Evolutionary conservation across 345 rosid genomes (phyloP).

Genomic region (Garcia nutans): DNA sequence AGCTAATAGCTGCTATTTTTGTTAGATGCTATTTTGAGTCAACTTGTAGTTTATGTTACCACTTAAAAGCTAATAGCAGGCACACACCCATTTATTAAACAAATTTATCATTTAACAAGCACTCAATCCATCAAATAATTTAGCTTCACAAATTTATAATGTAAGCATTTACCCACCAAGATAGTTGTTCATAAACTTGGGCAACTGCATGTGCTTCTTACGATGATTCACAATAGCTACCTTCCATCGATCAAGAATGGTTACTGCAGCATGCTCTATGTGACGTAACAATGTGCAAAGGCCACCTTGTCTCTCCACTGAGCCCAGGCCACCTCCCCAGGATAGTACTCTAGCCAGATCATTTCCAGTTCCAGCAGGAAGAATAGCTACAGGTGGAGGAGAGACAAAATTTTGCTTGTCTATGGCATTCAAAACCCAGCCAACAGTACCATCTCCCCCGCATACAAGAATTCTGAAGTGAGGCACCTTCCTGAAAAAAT

Average conservation of each 20-base stretch:
- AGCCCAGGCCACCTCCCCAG: conserved; percentile 83
- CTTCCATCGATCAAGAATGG: conserved; percentile 85
- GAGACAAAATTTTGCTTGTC: conserved; percentile 68
- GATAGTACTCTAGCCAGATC: conserved; percentile 74
- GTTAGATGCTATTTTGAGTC: not conserved
- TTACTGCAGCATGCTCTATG: conserved; percentile 72
- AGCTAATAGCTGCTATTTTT: not conserved
- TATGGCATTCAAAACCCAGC: conserved; percentile 77
- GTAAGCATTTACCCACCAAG: conserved; percentile 43
- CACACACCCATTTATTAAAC: not conserved
- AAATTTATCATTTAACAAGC: not conserved
- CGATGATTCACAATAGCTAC: conserved; percentile 41
- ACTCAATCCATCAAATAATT: not conserved
- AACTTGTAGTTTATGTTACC: not conserved
- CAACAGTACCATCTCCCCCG: conserved; percentile 91
- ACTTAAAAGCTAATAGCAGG: not conserved
- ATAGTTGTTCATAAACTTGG: conserved; percentile 84
- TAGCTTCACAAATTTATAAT: not conserved
- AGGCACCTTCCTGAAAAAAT: conserved; percentile 56
- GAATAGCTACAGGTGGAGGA: conserved; percentile 84
- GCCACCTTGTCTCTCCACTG: conserved; percentile 64
- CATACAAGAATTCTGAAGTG: conserved; percentile 76
- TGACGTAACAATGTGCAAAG: conserved; percentile 63
- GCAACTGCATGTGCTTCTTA: conserved; percentile 47
- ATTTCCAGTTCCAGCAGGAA: conserved; percentile 88